Base-by-base conservation (phyloP, 73 alveolate species). In the Effrenium voratum region DNA sequence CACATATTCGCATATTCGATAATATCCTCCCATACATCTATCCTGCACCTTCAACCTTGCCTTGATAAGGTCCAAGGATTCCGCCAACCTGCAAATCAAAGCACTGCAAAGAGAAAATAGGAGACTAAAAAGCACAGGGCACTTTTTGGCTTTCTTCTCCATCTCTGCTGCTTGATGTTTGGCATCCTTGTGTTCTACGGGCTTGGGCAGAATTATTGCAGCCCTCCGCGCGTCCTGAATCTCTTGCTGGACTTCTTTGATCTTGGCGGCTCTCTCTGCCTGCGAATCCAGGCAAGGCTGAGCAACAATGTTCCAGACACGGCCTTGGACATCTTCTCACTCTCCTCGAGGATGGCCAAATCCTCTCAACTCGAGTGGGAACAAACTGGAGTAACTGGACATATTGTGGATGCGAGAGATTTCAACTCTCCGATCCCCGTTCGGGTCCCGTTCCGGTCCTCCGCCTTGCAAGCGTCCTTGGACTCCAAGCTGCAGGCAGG, bases 401-500 rank as follows among this genome's bases (percentile, higher is more conserved):
- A 13, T 13, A 16, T 30, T 19, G n/a, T 80, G 34, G 46, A 45
- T 5, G 30, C 32, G 46, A 36, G 45, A 70, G 32, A 28, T 1
- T 70, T 5, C 80, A 68, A 22, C 28, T 30, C n/a, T 57, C n/a
- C 12, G 45, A 68, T 28, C 41, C 2, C 41, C 41, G 80, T 66
- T 12, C 13, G 41, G 13, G 43, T 44, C 32, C 4, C 50, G 41
- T 15, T 40, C 57, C 30, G 24, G 86, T 44, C 97, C 87, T 90
- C 97, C n/a, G 85, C 73, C 38, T 34, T 90, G 87, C 97, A 90
- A 44, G 97, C 97, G n/a, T 90, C 98, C 98, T 91, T 91, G 46
- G 98, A 91, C 82, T 91, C 98, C 87, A 91, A 75, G 90, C 98
- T 91, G 90, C 98, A 91, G 16, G 98, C 98, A 30, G 98, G 98